Base-by-base conservation (phyloP, 225 moss, liverwort and hornwort species). In the Lunularia cruciata region DNA sequence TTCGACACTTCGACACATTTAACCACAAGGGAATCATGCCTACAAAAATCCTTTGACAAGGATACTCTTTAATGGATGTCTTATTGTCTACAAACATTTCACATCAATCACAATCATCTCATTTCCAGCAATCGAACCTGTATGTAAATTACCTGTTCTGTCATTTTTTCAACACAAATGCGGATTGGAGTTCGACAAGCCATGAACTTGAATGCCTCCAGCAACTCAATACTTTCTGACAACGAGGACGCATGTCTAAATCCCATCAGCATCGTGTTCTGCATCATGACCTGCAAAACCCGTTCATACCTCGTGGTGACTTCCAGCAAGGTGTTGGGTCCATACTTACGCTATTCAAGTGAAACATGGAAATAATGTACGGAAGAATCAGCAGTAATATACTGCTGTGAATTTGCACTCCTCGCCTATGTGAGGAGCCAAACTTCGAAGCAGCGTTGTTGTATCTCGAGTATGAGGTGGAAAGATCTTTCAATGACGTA, bases 181-280 rank as follows among this genome's bases (percentile, higher is more conserved):
- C 82, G 77, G 57, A 92, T 81, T 22, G 88, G 78, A 1, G 51
- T 75, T 5, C 85, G 87, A 67, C 89, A 87, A 48, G 91, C 91
- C 85, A 92, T 88, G 55, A 92, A 57, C 63, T 89, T 92, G 56
- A 92, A 92, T 10, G 83, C 89, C 73, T 91, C 91, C 32, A 92
- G 69, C 40, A 92, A 73, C 63, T 89, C 88, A 75, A 92, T 89
- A 65, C 88, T 92, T 54, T 92, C 91, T 1, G 79, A 80, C 20
- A 92, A 66, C 5, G 91, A 92, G 8, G 89, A 60, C 16, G 89
- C 84, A 76, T 86, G 88, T 34, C 82, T 83, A 32, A 92, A 89
- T 30, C 86, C 88, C 88, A 86, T 85, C 8, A 76, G 61, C 85
- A 92, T 92, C 37, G 88, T 85, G 47, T 92, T 92, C 74, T 89